Conservation (phyloP, 164 flowering plant genomes). For the Stephania yunnanensis region DNA sequence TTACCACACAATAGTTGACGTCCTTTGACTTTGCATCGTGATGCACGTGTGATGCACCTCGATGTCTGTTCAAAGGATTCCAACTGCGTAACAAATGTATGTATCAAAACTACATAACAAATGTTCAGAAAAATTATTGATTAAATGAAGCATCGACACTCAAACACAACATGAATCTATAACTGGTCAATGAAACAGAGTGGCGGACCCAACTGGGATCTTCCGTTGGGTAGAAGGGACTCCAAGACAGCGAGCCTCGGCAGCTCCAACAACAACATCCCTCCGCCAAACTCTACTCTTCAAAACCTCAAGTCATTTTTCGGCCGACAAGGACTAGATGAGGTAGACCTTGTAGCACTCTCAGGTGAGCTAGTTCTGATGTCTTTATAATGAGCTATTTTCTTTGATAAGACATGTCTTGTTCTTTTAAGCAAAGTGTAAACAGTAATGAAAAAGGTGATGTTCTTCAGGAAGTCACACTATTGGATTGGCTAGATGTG, state of each 20-base stretch:
- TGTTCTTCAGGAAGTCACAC: slow-evolving; percentile 66
- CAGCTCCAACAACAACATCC: slow-evolving; percentile 61
- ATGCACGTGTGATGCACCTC: too few species aligned
- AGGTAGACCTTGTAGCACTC: slow-evolving; percentile 81
- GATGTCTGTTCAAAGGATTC: too few species aligned
- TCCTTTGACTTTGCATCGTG: too few species aligned
- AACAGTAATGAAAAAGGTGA: neutral
- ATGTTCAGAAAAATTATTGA: neutral
- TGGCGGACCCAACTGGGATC: slow-evolving; percentile 82
- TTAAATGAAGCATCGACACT: neutral
- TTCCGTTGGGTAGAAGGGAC: slow-evolving; percentile 88
- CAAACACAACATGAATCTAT: neutral
- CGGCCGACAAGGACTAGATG: slow-evolving; percentile 71
- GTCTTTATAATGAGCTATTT: neutral
- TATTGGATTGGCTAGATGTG: slow-evolving; percentile 83
- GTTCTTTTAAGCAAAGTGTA: neutral
- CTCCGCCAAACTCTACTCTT: slow-evolving; percentile 77
- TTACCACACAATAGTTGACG: too few species aligned
- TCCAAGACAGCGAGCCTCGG: slow-evolving; percentile 74
- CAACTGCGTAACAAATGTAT: too few species aligned
- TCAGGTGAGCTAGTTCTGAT: slow-evolving; percentile 40
- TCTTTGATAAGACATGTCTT: neutral
- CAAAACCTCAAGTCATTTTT: slow-evolving; percentile 55
- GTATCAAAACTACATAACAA: too few species aligned
- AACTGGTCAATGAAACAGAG: slow-evolving; percentile 41